Evolutionary conservation across 257 asterid species (phyloP), one percentile per base, ranked within the genome.

Genomic region (Jasminum sambac): DNA sequence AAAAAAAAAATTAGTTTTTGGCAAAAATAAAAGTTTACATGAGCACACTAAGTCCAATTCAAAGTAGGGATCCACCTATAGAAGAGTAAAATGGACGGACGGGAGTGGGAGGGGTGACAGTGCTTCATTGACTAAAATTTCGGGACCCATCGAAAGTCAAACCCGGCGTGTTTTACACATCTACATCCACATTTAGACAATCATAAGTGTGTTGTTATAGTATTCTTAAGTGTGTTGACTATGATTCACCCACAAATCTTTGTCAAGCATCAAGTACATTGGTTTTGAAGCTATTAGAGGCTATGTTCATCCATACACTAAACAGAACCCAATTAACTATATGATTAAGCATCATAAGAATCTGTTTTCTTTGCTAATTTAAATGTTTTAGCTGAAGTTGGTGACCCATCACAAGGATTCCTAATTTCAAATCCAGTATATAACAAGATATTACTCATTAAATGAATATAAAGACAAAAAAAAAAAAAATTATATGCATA

Each of bases 401-500:
- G 16, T 43, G 5, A 43, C 52, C 1, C 3, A 13, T 12, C 52
- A 14, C 57, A 6, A 6, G 14, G 57, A 46, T 3, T 46, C 57
- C 23, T 14, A 46, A 14, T 14, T 46, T n/a, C 21, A 46, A 46
- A 46, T 46, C 23, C 9, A 46, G 57, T 0, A 46, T n/a, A 16
- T 46, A 46, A 14, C 23, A 6, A 46, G 11, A 46, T 19, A 46
- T 21, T 46, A 48, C 62, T 66, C 67, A 71, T 41, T 65, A 67
- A 40, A 55, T 55, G 43, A 68, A 64, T 30, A 25, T 25, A 19
- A 65, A 64, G 24, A 39, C 25, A 44, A 21, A 1, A 78, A 57
- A 66, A 30, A 30, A n/a, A n/a, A n/a, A n/a, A 71, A 78, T 37
- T 50, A 67, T 58, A 76, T 72, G 42, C 61, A 8, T 41, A 17